Base-by-base conservation (phyloP, 1,139 yeast genomes). In the Candida anutae region DNA sequence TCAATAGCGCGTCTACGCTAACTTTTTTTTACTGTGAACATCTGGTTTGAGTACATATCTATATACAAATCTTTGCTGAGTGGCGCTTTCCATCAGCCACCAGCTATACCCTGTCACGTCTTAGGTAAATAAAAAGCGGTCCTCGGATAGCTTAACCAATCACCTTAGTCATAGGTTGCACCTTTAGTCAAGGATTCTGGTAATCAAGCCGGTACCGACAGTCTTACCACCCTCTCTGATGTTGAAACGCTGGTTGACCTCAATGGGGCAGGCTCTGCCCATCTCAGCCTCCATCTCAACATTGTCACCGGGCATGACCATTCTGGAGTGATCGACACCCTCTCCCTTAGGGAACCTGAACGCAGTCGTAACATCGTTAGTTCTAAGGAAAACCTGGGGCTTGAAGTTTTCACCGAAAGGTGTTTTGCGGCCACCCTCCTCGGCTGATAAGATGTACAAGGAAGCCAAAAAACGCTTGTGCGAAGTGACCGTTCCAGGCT, bases 161-260 rank as follows among this genome's bases (percentile, higher is more conserved):
- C 18, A 24, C 21, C 26, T 21, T 16, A 24, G 26, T n/a, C n/a
- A n/a, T n/a, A n/a, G n/a, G n/a, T n/a, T n/a, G n/a, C n/a, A 6
- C 15, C 28, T 25, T 45, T 70, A 77, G 63, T 83, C 95, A 47
- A 85, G 62, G 61, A 90, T 81, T 69, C 95, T 81, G 51, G 98
- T 90, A 48, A 90, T 77, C 69, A 90, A 70, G 70, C 98, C 98
- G 47, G 98, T 90, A 62, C 96, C 98, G 46, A 90, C 97, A 42
- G 98, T 90, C 69, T 80, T 84, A 58, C 97, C 97, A 69, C 98
- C 97, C 72, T 90, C 99, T 78, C 99, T 93, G 59, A 90, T 75
- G 77, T 90, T 90, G 81, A 90, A 90, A 67, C 97, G 84, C 71
- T 87, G 95, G 62, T 94, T 94, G 50, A 81, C 79, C 71, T 90